Evolutionary conservation across 805 yeast genomes (phyloP), one percentile per base, ranked within the genome.

Genomic region (Candida pseudofarinosa): DNA sequence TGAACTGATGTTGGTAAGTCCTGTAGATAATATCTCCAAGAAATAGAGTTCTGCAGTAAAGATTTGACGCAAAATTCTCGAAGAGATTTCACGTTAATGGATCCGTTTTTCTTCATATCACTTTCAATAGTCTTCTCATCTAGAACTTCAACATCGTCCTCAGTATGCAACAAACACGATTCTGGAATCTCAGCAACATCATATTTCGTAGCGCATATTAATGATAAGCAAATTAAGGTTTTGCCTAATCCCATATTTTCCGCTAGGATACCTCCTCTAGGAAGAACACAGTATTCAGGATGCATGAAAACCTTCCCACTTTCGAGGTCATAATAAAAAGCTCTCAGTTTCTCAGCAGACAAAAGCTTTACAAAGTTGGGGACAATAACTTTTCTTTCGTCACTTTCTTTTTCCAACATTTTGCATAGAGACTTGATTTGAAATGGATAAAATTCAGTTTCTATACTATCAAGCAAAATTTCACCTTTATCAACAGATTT

Each of bases 221-320:
- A 60, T 3, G 81, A 77, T 19, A 81, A 58, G 50, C 83, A 79
- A 4, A 80, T 80, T 38, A 79, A 69, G 0, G 86, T 80, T 53
- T 80, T 80, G 0, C 86, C 86, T 33, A 80, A 61, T 0, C 86
- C 86, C 85, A 80, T 80, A 69, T 79, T 80, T 44, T 80, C 86
- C 1, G 85, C 85, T 13, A 80, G 56, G 4, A 80, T 77, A 0
- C 85, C 86, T 15, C 85, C 85, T 49, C 75, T 62, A 0, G 85
- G 80, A 2, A 79, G 62, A 12, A 51, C 51, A 48, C 69, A 79
- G 3, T 58, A 52, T 16, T 67, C 74, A 0, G 85, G 79, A 2
- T 54, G 44, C 1, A 19, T 16, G 17, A 52, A 56, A 23, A 78
- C 60, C 3, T 49, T 47, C 26, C 65, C 48, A 0, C 49, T 51